A percentile compares a stretch with the other conserved stretches of the same genome.
These are phyloP conservation scores for Cylindrotheca closterium DNA, from an alignment of 108 stramenopile species.

Conservation along the genomic window DNA sequence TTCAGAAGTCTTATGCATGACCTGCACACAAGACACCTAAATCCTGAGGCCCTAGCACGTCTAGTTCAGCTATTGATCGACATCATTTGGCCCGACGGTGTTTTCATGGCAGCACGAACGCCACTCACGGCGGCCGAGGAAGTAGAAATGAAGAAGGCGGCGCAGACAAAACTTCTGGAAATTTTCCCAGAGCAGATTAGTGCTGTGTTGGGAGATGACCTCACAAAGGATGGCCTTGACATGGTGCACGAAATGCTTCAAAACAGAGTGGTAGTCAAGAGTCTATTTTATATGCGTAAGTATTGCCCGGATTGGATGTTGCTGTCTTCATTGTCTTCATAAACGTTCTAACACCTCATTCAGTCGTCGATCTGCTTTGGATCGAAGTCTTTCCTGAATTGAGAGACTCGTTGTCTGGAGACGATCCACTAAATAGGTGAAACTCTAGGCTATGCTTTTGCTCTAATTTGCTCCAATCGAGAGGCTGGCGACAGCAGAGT, in stretches of 20 bases:
- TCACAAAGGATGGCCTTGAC: conserved; percentile 70
- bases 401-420: conserved; percentile 53
- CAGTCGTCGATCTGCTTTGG: conserved; percentile 74
- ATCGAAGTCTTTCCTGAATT: conserved; percentile 81
- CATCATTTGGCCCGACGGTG: conserved; percentile 85
- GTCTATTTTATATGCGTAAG: conserved; percentile 73
- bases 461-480: no score
- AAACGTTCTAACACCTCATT: neutral
- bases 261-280: conserved; percentile 79
- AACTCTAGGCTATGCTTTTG: no score
- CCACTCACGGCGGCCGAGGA: conserved; percentile 49
- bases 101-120: conserved; percentile 49
- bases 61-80: conserved; percentile 58
- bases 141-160: conserved; percentile 30
- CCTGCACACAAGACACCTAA: conserved; percentile 64
- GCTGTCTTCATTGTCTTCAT: neutral
- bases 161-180: conserved; percentile 48
- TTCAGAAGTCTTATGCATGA: conserved; percentile 74
- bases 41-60: conserved; percentile 63
- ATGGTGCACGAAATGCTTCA: conserved; percentile 87
- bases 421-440: neutral
- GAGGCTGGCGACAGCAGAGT: neutral
- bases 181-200: conserved; percentile 75
- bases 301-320: neutral
- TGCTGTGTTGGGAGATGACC: conserved; percentile 70